A percentile compares a stretch with the other conserved stretches of the same genome.
Evolutionary conservation across 129 eudicot species (phyloP).

Genomic region (Helichrysum umbraculigerum): DNA sequence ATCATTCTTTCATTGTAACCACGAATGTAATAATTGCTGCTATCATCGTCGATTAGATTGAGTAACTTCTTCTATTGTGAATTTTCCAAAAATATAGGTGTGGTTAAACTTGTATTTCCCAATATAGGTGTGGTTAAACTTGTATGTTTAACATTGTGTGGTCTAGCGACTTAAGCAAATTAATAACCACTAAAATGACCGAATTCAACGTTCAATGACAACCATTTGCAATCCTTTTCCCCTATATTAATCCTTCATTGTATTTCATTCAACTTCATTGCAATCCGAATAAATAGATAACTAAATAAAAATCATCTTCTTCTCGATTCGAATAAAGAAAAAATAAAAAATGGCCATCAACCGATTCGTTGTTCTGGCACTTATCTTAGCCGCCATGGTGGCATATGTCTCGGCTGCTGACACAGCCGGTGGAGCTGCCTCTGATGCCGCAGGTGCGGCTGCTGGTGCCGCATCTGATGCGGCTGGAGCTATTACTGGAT

Average conservation of each 20-base stretch:
- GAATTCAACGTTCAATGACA: neutral
- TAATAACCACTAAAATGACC: neutral
- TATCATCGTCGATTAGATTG: neutral
- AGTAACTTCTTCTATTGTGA: no score
- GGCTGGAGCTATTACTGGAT: slow-evolving; percentile 11
- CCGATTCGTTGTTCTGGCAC: slow-evolving; percentile 41
- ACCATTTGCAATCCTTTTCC: neutral
- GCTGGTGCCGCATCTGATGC: slow-evolving; percentile 20
- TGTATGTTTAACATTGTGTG: neutral
- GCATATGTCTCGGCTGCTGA: slow-evolving; percentile 42
- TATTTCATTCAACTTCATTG: slow-evolving; percentile 20
- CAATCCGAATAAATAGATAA: slow-evolving; percentile 18
- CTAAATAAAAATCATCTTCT: slow-evolving; percentile 22
- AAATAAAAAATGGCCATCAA: slow-evolving; percentile 46
- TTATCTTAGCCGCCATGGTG: slow-evolving; percentile 41
- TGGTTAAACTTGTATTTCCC: neutral
- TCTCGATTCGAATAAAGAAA: slow-evolving; percentile 17
- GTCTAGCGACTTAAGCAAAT: neutral
- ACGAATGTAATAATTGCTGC: neutral
- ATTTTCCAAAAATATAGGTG: no score
- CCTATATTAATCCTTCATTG: neutral
- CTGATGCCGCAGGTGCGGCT: slow-evolving; percentile 11
- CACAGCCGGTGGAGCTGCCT: slow-evolving; percentile 16
- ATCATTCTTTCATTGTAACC: neutral
- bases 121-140: neutral